Evolutionary conservation across 768 basidiomycete genomes (phyloP).

Genomic region (Agaricus blazei): DNA sequence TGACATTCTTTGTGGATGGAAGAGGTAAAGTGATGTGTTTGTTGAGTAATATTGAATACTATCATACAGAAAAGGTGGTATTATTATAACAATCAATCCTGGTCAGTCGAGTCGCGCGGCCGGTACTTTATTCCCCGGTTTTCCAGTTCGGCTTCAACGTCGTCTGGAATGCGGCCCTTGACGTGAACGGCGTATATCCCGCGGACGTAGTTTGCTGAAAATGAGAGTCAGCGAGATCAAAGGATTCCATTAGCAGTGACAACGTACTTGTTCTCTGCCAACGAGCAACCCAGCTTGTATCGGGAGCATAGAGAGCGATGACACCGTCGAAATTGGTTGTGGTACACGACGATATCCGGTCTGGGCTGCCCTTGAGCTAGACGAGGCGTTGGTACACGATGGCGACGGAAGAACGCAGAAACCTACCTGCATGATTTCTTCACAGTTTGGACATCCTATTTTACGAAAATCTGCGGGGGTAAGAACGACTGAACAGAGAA

Average conservation of each 20-base stretch:
- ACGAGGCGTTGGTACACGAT: neutral
- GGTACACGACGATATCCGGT: slow-evolving; percentile 82
- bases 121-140: slow-evolving; percentile 76
- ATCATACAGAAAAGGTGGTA: neutral
- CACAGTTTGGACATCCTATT: slow-evolving; percentile 94
- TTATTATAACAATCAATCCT: slow-evolving; percentile 37
- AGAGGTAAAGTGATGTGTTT: neutral
- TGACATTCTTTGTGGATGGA: neutral
- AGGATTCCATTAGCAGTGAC: neutral
- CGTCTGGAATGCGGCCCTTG: slow-evolving; percentile 79
- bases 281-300: slow-evolving; percentile 90
- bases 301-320: slow-evolving; percentile 81
- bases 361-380: slow-evolving; percentile 85
- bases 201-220: slow-evolving; percentile 71
- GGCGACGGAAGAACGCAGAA: neutral
- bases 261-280: slow-evolving; percentile 91
- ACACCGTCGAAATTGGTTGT: slow-evolving; percentile 92
- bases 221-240: neutral
- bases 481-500: slow-evolving; percentile 91
- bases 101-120: slow-evolving; percentile 77
- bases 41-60: neutral
- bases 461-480: slow-evolving; percentile 77
- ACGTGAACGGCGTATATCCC: slow-evolving; percentile 95
- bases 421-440: slow-evolving; percentile 86
- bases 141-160: slow-evolving; percentile 78